Percentiles rank a stretch among this genome's conserved stretches.
Evolutionary conservation across 805 yeast genomes (phyloP).

Genomic region (Kuraishia piskuri): DNA sequence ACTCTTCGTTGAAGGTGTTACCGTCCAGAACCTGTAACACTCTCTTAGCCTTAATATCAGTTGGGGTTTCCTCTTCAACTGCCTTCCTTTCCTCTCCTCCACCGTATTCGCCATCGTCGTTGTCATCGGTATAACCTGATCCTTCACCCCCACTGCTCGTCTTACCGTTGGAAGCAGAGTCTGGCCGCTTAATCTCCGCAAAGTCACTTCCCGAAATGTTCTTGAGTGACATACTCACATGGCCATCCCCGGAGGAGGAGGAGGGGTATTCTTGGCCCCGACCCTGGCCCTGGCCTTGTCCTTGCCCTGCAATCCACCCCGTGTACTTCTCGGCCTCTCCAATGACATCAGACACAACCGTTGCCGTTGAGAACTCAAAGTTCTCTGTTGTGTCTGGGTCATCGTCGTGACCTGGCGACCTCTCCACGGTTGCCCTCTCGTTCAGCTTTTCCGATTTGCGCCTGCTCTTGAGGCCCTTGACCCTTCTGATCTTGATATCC

Average conservation of each 20-base stretch:
- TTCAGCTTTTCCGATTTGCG: constrained; percentile 15
- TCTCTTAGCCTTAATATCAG: background rate
- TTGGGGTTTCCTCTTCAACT: background rate
- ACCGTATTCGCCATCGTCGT: background rate
- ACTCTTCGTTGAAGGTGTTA: constrained; percentile 22
- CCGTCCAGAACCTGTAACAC: background rate
- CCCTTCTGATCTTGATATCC: constrained; percentile 54
- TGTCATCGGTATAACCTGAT: background rate
- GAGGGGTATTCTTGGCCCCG: background rate
- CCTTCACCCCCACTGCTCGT: background rate
- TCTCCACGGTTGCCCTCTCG: constrained; percentile 22
- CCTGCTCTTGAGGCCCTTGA: constrained; percentile 62
- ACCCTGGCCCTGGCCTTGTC: background rate
- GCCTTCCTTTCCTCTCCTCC: too few species aligned
- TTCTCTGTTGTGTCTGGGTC: constrained; percentile 21
- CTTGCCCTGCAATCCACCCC: background rate
- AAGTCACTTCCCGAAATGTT: background rate
- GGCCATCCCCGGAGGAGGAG: background rate
- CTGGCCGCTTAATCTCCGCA: background rate
- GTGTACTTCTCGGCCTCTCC: constrained; percentile 4
- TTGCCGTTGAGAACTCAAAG: background rate
- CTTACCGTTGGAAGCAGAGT: background rate
- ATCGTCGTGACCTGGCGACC: constrained; percentile 15
- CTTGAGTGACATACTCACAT: background rate
- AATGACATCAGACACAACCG: constrained; percentile 3